A percentile compares a stretch with the other conserved stretches of the same genome.
Evolutionary conservation across 2,329 filamentous ascomycete genomes (phyloP).

Genomic region (Colletotrichum navitas): DNA sequence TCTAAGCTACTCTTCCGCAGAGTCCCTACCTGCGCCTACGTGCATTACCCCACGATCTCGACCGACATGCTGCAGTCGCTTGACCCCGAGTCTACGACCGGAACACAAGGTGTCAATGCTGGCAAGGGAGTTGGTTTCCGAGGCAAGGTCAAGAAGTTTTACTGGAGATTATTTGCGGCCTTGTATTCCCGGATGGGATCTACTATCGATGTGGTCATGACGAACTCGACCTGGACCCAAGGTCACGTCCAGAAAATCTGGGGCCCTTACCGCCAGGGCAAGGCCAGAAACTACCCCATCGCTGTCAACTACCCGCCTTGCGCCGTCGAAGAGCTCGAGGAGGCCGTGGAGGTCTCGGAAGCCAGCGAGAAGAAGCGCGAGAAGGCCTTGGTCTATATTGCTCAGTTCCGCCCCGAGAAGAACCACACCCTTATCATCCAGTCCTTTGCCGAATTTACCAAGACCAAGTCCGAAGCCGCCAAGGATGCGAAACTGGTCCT

Average conservation of each 20-base stretch:
- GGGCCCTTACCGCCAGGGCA: constrained; percentile 68
- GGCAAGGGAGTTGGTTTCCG: constrained; percentile 80
- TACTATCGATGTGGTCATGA: constrained; percentile 94
- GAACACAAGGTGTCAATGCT: constrained; percentile 81
- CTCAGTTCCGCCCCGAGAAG: constrained; percentile 97
- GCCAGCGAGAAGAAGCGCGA: constrained; percentile 78
- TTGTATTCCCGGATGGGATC: constrained; percentile 87
- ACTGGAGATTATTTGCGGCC: constrained; percentile 88
- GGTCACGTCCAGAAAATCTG: constrained; percentile 84
- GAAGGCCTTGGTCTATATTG: constrained; percentile 88
- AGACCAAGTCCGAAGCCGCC: constrained; percentile 64
- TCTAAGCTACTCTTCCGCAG: constrained; percentile 83
- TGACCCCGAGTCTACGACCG: constrained; percentile 70
- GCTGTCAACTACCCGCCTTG: constrained; percentile 91
- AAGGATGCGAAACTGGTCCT: constrained; percentile 78
- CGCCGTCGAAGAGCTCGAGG: constrained; percentile 85
- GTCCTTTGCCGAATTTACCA: constrained; percentile 83
- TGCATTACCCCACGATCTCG: constrained; percentile 98
- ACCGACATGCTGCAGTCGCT: constrained; percentile 96
- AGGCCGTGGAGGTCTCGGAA: constrained; percentile 77
- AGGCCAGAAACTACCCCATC: constrained; percentile 65
- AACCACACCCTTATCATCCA: constrained; percentile 90
- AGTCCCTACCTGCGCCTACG: constrained; percentile 91
- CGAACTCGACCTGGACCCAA: constrained; percentile 96
- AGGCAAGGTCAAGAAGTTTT: constrained; percentile 79